Base-by-base conservation (phyloP, 805 yeast species). In the Groenewaldozyma salmanticensis region DNA sequence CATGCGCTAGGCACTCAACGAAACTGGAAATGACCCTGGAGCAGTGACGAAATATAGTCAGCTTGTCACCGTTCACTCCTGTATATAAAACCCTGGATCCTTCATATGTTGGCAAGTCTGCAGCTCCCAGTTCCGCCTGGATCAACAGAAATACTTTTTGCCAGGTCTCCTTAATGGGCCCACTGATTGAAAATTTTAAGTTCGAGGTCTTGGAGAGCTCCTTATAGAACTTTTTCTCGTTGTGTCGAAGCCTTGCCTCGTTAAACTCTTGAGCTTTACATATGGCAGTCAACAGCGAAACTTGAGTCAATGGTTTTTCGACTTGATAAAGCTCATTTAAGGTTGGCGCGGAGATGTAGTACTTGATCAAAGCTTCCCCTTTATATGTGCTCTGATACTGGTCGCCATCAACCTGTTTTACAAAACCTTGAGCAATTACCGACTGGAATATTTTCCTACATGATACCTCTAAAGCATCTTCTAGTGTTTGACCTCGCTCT, bases 401-500 rank as follows among this genome's bases (percentile, higher is more conserved):
- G n/a, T n/a, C n/a, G 29, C 29, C 29, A 9, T 9, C 11, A 24
- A 9, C 13, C 7, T 24, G 29, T 13, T 24, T 13, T 9, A 24
- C 29, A 7, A 24, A 13, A 7, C 29, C 29, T 9, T 24, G 7
- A 9, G 29, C 29, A 24, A 24, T 24, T 7, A 24, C 29, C 13
- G 7, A 7, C 7, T 24, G 7, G 11, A 24, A 24, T 9, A 24
- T 13, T 13, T 13, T 24, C 7, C 29, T 7, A 24, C 29, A 24
- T 24, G 29, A 9, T 24, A 9, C 29, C 29, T 24, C 29, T 9
- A 24, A 13, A 9, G 13, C 29, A 7, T 7, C 13, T 7, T 24
- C 29, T 13, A 24, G 7, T 24, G 7, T 24, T 13, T 9, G 7
- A 9, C 29, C 29, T 24, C 11, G 29, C 7, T 74, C 81, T 0